A percentile compares a stretch with the other conserved stretches of the same genome.
Conservation (phyloP, 2,329 filamentous ascomycete species). For the Colletotrichum nymphaeae region DNA sequence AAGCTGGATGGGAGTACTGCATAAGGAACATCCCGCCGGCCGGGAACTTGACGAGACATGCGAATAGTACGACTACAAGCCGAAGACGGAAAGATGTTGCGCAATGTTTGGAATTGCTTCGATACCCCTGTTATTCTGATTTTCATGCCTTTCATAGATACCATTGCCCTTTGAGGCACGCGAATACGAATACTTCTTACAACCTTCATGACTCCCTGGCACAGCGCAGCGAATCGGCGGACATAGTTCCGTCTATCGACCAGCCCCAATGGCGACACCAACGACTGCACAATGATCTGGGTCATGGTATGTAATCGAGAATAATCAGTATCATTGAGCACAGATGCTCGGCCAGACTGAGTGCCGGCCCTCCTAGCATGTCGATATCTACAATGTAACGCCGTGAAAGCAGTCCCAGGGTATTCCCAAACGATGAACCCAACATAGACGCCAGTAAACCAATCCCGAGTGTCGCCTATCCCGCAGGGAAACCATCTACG, state of each 20-base stretch:
- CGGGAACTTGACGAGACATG: neutral
- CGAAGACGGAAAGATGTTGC: neutral
- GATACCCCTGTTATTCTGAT: conserved; percentile 10
- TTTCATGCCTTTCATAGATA: neutral
- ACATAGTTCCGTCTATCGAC: neutral
- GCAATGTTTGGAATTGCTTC: conserved; percentile 12
- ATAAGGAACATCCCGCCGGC: neutral
- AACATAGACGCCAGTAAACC: neutral
- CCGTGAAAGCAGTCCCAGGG: conserved; percentile 1
- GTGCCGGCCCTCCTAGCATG: neutral
- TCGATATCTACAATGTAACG: neutral
- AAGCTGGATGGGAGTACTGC: neutral
- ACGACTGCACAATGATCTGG: neutral
- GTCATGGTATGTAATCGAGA: neutral
- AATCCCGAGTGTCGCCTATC: neutral
- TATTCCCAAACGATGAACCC: neutral
- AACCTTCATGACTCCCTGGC: neutral
- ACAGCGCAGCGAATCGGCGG: neutral
- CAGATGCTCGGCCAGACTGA: neutral
- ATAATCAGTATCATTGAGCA: neutral
- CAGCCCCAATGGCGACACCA: neutral
- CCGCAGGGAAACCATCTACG: neutral
- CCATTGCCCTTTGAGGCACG: neutral
- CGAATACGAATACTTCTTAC: conserved; percentile 9
- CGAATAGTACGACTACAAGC: neutral